phyloP scores from a whole-genome alignment of 352 stramenopile genomes.

The Pythium graminicola region DNA sequence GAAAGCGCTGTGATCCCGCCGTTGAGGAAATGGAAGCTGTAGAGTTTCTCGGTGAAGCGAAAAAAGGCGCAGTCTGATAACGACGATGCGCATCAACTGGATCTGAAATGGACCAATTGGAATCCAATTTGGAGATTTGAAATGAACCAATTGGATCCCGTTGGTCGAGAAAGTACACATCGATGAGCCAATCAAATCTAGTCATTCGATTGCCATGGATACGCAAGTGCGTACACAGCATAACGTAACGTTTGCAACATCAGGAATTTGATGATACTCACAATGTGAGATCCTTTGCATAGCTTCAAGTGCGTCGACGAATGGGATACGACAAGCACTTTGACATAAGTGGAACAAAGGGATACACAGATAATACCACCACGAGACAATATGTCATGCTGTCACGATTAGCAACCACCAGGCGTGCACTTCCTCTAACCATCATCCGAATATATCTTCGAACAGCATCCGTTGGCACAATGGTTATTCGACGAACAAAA shows the following conservation, averaged over 20 bases:
- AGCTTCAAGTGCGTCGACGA: too few relatives aligned
- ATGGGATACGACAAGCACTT: too few relatives aligned
- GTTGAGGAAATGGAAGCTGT: not conserved
- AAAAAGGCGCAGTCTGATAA: not conserved
- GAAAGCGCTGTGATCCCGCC: not conserved
- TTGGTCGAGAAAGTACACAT: not conserved
- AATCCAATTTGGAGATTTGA: not conserved
- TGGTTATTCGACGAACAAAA: slow-evolving; percentile 2
- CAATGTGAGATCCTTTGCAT: too few relatives aligned
- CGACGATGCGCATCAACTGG: not conserved
- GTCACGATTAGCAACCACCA: slow-evolving; percentile 3
- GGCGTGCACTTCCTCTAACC: slow-evolving; percentile 22
- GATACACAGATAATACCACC: too few relatives aligned
- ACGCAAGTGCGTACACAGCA: too few relatives aligned
- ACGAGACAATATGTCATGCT: too few relatives aligned
- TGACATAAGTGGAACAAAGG: too few relatives aligned
- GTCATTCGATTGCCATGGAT: too few relatives aligned
- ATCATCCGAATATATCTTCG: slow-evolving; percentile 23
- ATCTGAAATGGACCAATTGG: not conserved
- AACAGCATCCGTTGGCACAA: slow-evolving; percentile 3
- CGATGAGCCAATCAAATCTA: not conserved
- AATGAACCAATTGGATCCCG: not conserved
- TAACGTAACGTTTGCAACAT: too few relatives aligned
- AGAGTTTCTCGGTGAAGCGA: not conserved
- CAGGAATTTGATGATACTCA: too few relatives aligned